Evolutionary conservation across 1,284 basidiomycete genomes (phyloP), one percentile per base, ranked within the genome.

Genomic region (Cryptococcus sp.): DNA sequence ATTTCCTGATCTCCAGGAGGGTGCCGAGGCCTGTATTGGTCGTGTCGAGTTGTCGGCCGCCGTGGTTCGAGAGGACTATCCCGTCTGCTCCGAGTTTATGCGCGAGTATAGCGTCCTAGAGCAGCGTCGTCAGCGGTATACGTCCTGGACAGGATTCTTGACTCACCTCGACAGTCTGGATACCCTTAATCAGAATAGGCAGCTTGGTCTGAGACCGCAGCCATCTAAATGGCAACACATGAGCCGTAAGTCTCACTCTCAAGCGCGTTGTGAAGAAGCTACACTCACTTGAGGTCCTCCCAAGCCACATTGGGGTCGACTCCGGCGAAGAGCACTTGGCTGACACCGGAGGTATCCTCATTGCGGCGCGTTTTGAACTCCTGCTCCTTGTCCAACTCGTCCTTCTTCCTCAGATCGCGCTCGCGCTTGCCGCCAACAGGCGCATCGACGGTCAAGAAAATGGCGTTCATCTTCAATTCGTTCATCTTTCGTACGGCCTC

Each of bases 371-470:
- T 73, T 16, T 72, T 74, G 13, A 66, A 71, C 3, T 69, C 72
- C 5, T 77, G 72, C n/a, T 68, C 69, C 30, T 35, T 35, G 54
- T 76, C 72, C 52, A 76, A 75, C 27, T 72, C 71, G 49, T 71
- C 77, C 67, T 76, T 79, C 35, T 72, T 61, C 22, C 82, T 70
- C 69, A 82, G 75, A 68, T 96, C 93, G 47, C 85, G 79, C 77
- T 96, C 93, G 42, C 93, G 83, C 71, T 93, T 93, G 15, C 92
- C 89, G 7, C 90, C 84, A 8, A 91, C 86, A 5, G 91, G 83
- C 7, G 92, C 91, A 79, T 96, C 93, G 3, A 94, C 93, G 0
- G 93, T 96, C 47, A 96, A 79, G 77, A 92, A 91, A 54, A 97
- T 89, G 1, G 91, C 92, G 59, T 78, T 68, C 55, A 76, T 70